Base-by-base conservation (phyloP, 2,329 filamentous ascomycete genomes). In the Xylariaceae sp. region DNA sequence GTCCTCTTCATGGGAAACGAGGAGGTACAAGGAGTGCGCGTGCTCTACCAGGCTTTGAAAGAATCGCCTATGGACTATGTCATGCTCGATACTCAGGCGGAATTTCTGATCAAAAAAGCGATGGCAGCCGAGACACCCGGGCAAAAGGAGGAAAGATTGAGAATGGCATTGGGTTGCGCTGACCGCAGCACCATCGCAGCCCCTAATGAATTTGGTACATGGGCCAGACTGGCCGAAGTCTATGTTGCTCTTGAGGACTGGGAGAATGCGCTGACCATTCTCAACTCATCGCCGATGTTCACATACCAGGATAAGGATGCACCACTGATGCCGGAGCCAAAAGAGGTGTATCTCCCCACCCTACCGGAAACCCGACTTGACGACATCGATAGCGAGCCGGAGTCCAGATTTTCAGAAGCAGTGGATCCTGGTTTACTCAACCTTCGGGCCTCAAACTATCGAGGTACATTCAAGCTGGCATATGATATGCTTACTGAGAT, bases 271-370 rank as follows among this genome's bases (percentile, higher is more conserved):
- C 82, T 99, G 23, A 87, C 96, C 4, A 97, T 94, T 3, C 82
- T 99, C 55, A 99, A 99, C 76, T 99, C 94, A 15, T 99, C 94
- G 74, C 94, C 94, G 7, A 99, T 99, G 94, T 99, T 99, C 74
- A 99, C 94, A 5, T 97, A 99, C 74, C 94, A 97, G 75, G 94
- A 99, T 75, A 97, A 97, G 74, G 94, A 99, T 73, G 88, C 92
- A 4, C 94, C 94, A 2, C 78, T 94, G 61, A 93, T 97, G 88
- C 94, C 94, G 1, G 92, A 96, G 70, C 92, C 94, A 0, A 88
- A 89, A 68, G 89, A 92, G 58, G 89, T 97, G 48, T 86, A 89
- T 66, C 82, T 99, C 11, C 94, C 94, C 0, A 89, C 93, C 13
- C 81, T 97, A 55, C 83, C 89, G 0, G 94, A 97, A 74, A 96